Evolutionary conservation across 2,329 filamentous ascomycete genomes (phyloP).

Genomic region (Balansia obtecta): DNA sequence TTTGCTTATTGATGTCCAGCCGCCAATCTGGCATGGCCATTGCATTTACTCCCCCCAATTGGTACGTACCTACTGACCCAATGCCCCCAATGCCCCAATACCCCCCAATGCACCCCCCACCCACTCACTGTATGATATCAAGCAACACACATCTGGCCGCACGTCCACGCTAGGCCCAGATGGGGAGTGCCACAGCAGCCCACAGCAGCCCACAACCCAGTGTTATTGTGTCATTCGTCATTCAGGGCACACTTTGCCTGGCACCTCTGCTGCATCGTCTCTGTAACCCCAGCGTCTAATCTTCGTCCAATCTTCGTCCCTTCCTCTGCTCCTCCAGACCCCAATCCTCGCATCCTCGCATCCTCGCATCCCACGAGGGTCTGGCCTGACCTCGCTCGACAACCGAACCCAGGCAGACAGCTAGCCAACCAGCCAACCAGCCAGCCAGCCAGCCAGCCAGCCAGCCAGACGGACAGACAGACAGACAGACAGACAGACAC

Average conservation of each 20-base stretch:
- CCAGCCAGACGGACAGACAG: too few relatives aligned
- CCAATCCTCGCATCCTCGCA: background rate
- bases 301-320: slow-evolving; percentile 5
- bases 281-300: slow-evolving; percentile 2
- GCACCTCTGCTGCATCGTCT: background rate
- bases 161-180: slow-evolving; percentile 4
- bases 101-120: too few relatives aligned
- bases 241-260: slow-evolving; percentile 5
- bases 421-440: too few relatives aligned
- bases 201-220: slow-evolving; percentile 6
- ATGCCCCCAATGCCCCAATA: too few relatives aligned
- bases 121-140: too few relatives aligned
- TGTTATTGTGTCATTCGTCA: slow-evolving; percentile 8
- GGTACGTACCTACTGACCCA: too few relatives aligned
- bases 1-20: too few relatives aligned
- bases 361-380: background rate
- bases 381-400: background rate
- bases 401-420: background rate
- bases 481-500: too few relatives aligned
- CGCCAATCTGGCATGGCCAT: too few relatives aligned
- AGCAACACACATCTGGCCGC: background rate
- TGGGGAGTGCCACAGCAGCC: slow-evolving; percentile 2
- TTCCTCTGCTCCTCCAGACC: background rate
- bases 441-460: too few relatives aligned
- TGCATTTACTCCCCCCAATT: too few relatives aligned